Base-by-base conservation (phyloP, 768 basidiomycete species). In the Dioszegia hungarica region DNA sequence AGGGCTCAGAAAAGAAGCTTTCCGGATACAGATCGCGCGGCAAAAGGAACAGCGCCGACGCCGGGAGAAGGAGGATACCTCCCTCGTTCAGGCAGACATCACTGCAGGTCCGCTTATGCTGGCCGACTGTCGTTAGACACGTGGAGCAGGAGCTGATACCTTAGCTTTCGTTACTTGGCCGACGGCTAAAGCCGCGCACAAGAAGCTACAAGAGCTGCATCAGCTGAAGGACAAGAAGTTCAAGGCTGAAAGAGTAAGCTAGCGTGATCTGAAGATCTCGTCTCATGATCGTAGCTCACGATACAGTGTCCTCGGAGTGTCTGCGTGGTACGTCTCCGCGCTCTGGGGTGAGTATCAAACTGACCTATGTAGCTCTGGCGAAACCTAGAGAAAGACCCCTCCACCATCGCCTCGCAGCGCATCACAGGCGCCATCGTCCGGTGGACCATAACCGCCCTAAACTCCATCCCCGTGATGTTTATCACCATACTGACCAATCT, bases 401-500 rank as follows among this genome's bases (percentile, higher is more conserved):
- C 54, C 22, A 33, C 60, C 15, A 48, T 59, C 10, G 54, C 45
- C 4, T 34, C 45, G 6, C 65, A 63, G n/a, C 34, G 47, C 10
- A 48, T 57, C 2, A 56, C 57, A 3, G 70, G 66, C 19, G 59
- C 57, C n/a, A 20, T 60, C 6, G 47, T 55, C 5, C 43, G 69
- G 6, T 36, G 54, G 22, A 24, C 62, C 34, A 59, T 72, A 19
- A 66, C 59, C 41, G 47, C 66, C 17, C 12, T 69, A 47, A 69
- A 72, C 49, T 66, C 66, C 19, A 47, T 69, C 5, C 70, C 70
- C 4, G 54, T 72, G 27, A 64, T 72, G 61, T 38, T 55, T 24
- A 66, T 72, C 54, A 57, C 60, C 1, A 17, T 64, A 0, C 48
- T 72, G 29, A 63, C 70, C 3, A 72, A 72, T 48, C 43, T 68